Conservation (phyloP, 129 eudicot genomes). For the Ambrosia trifida region DNA sequence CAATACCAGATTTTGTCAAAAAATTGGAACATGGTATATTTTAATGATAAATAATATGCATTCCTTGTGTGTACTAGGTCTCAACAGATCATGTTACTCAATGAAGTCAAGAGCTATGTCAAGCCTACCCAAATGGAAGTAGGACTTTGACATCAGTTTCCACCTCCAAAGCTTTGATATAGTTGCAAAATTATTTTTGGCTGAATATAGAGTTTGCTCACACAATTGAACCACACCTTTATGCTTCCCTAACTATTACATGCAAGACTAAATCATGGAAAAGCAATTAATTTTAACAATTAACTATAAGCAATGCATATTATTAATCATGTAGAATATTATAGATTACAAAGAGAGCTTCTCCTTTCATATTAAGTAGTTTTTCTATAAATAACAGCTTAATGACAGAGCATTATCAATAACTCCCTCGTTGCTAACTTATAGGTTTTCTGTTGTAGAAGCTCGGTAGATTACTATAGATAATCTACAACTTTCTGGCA, state of each 20-base stretch:
- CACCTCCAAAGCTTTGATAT: conserved; percentile 68
- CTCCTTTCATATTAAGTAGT: conserved; percentile 76
- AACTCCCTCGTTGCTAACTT: conserved; percentile 48
- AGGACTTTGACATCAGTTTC: conserved; percentile 58
- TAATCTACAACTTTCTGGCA: conserved; percentile 65
- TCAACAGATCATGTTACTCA: conserved; percentile 53
- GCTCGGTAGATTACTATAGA: conserved; percentile 50
- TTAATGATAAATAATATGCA: conserved; percentile 3
- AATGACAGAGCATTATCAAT: conserved; percentile 66
- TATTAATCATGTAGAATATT: conserved; percentile 11
- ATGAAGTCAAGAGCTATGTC: conserved; percentile 69
- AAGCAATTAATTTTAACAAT: conserved; percentile 3
- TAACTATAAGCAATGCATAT: conserved; percentile 12
- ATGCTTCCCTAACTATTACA: conserved; percentile 64
- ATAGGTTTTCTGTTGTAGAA: conserved; percentile 62
- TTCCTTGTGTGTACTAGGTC: conserved; percentile 42
- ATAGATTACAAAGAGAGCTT: conserved; percentile 75
- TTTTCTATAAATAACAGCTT: conserved; percentile 75
- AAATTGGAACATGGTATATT: conserved; percentile 7
- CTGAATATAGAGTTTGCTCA: conserved; percentile 69
- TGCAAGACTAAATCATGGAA: conserved; percentile 20
- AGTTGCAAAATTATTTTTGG: conserved; percentile 63
- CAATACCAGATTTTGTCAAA: conserved; percentile 9
- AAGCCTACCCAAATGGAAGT: conserved; percentile 79
- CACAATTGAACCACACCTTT: conserved; percentile 76